Percentiles rank a stretch among this genome's conserved stretches.
Conservation (phyloP, 2,329 filamentous ascomycete species). For the Pseudogymnoascus sp. region DNA sequence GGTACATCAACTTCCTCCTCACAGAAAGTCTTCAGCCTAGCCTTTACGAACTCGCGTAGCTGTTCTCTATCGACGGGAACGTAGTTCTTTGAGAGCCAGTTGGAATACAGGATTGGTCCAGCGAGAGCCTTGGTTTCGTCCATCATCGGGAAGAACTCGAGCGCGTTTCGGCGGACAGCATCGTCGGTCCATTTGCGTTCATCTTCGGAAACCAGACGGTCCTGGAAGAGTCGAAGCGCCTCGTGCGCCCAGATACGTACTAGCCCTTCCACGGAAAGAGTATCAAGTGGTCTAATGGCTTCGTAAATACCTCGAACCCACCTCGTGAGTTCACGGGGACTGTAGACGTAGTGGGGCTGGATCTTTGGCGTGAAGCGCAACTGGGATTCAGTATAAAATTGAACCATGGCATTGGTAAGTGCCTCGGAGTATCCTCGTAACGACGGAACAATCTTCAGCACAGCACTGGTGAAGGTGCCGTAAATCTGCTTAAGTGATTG, state of each 20-base stretch:
- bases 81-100: constrained; percentile 99
- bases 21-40: constrained; percentile 93
- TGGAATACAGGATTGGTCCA: constrained; percentile 94
- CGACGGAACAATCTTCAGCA: constrained; percentile 92
- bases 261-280: constrained; percentile 77
- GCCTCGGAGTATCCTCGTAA: constrained; percentile 92
- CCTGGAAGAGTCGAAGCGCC: constrained; percentile 90
- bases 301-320: constrained; percentile 98
- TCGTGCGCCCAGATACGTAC: constrained; percentile 98
- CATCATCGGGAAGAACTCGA: constrained; percentile 92
- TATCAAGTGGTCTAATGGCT: constrained; percentile 86
- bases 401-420: constrained; percentile 95
- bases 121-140: constrained; percentile 82
- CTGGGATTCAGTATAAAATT: constrained; percentile 91
- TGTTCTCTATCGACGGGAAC: constrained; percentile 93
- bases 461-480: constrained; percentile 91
- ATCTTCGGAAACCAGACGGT: constrained; percentile 88
- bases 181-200: constrained; percentile 94
- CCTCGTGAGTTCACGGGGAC: constrained; percentile 91
- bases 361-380: constrained; percentile 91
- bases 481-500: constrained; percentile 94
- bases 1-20: constrained; percentile 99
- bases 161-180: constrained; percentile 72
- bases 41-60: constrained; percentile 94
- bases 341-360: constrained; percentile 98